Evolutionary conservation across 164 flowering plant genomes (phyloP), one percentile per base, ranked within the genome.

Genomic region (Euptelea pleiosperma): DNA sequence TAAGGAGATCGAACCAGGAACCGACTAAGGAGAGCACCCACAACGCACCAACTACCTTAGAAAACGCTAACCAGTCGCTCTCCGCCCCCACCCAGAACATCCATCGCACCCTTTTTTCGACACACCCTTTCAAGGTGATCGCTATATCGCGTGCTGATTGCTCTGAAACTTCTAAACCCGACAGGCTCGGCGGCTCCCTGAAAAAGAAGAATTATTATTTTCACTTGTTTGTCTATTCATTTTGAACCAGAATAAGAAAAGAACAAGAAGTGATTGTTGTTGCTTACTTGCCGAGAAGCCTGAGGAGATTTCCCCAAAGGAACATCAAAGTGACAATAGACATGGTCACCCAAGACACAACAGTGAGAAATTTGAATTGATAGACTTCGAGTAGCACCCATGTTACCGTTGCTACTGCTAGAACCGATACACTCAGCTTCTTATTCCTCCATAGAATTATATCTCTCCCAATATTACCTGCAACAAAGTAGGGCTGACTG

Each of bases 361-460:
- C 30, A 1, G 84, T 70, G 61, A 82, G 12, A 62, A 76, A 76
- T 58, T 73, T 85, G 73, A 74, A 79, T n/a, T 67, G 61, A 35
- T 77, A 82, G 11, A 81, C 59, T 21, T 80, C 71, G 30, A 85
- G 60, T 16, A 72, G 25, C 2, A 68, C 69, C 85, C 86, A 85
- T 52, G 45, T 40, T 9, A 61, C 67, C 2, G 82, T 82, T 37
- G 83, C 59, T 1, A 26, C 30, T 0, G 59, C 6, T 0, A 80
- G 63, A 34, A 73, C 60, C 4, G 33, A 6, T 6, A 64, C 6
- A 36, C 78, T 76, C 51, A 56, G 55, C 29, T 60, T 70, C 70
- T 71, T 85, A 29, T 73, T 75, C 69, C 71, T 80, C 91, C 91
- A 85, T 49, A 75, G 42, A 3, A 62, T 1, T 56, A 71, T 28